A percentile compares a stretch with the other conserved stretches of the same genome.
Conservation (phyloP, 2,329 filamentous ascomycete species). For the Epichloe gansuensis region DNA sequence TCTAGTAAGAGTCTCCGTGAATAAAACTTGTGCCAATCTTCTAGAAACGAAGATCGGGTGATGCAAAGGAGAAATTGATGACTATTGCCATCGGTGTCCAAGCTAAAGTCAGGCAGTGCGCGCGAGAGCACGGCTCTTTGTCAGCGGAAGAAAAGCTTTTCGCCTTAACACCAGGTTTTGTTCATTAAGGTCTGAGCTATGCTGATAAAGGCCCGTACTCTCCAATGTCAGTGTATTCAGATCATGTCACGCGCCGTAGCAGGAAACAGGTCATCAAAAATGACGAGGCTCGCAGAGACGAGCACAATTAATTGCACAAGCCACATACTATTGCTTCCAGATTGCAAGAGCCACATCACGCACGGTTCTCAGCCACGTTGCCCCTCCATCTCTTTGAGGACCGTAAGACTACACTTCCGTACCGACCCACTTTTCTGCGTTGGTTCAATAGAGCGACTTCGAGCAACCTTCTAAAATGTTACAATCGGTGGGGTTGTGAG, state of each 20-base stretch:
- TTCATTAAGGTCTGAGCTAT: background rate
- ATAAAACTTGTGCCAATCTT: background rate
- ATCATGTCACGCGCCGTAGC: background rate
- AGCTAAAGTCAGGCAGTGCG: background rate
- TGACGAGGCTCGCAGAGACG: background rate
- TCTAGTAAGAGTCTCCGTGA: background rate
- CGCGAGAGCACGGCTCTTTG: background rate
- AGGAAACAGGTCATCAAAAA: background rate
- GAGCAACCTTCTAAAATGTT: no score
- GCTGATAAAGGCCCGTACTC: background rate
- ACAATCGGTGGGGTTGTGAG: no score
- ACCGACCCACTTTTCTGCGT: no score
- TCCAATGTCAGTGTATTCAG: background rate
- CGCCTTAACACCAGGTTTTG: background rate
- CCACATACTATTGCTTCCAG: background rate
- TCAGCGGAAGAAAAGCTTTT: background rate
- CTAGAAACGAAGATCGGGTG: background rate
- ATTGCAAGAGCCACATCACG: background rate
- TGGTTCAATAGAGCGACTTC: no score
- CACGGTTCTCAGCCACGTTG: constrained; percentile 3
- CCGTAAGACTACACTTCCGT: no score
- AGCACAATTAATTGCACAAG: background rate
- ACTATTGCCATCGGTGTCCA: background rate
- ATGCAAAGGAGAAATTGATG: background rate
- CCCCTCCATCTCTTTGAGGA: no score